These are phyloP conservation scores for Erysiphe neolycopersici DNA, from an alignment of 2,329 filamentous ascomycete genomes.

Conservation along the genomic window DNA sequence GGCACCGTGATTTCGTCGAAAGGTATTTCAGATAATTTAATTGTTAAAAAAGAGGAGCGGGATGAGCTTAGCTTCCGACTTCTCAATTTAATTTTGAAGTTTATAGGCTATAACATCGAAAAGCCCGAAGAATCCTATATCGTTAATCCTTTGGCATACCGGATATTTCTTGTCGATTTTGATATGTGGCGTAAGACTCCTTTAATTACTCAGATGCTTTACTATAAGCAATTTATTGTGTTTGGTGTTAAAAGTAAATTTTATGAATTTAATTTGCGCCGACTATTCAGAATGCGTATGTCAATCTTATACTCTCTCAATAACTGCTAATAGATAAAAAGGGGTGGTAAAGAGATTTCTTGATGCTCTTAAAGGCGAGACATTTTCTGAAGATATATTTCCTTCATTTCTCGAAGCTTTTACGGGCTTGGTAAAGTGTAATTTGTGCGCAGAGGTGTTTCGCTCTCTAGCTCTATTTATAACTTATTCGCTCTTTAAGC, in stretches of 20 bases:
- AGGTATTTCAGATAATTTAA: conserved; percentile 10
- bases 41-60: conserved; percentile 24
- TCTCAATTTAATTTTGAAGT: conserved; percentile 51
- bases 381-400: conserved; percentile 43
- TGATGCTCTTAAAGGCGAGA: conserved; percentile 71
- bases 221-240: conserved; percentile 74
- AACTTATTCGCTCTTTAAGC: conserved; percentile 60
- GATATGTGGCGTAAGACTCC: conserved; percentile 77
- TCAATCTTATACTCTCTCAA: conserved; percentile 5
- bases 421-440: conserved; percentile 51
- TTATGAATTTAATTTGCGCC: conserved; percentile 71
- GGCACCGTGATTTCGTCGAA: conserved; percentile 17
- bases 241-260: conserved; percentile 82
- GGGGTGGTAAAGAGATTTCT: conserved; percentile 74
- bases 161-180: conserved; percentile 71
- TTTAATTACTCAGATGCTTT: conserved; percentile 53
- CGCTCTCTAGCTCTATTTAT: conserved; percentile 75
- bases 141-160: conserved; percentile 83
- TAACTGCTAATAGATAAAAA: conserved; percentile 14
- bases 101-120: conserved; percentile 68
- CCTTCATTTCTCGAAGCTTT: conserved; percentile 57
- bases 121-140: conserved; percentile 71
- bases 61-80: conserved; percentile 33
- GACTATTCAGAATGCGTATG: conserved; percentile 74
- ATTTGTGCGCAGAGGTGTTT: conserved; percentile 60